Evolutionary conservation across 2,329 filamentous ascomycete species (phyloP).

Genomic region (Cladosporium colombiae): DNA sequence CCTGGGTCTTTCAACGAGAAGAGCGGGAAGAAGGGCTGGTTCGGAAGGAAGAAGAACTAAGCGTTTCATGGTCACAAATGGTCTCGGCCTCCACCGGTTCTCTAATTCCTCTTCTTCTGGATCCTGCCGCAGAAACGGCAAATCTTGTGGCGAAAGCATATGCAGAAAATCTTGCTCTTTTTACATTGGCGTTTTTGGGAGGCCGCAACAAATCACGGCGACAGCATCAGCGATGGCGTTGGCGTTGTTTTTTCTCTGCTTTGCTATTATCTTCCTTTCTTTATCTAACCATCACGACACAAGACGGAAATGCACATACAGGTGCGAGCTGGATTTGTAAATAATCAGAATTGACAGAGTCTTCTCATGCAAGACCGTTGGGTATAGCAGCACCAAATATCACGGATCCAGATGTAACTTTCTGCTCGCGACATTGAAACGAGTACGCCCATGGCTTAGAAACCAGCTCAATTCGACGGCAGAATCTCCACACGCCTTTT

Average conservation of each 20-base stretch:
- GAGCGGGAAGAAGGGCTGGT: slow-evolving; percentile 19
- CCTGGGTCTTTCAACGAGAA: slow-evolving; percentile 23
- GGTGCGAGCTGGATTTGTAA: not conserved
- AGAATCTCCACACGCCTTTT: too few species aligned
- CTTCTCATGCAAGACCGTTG: not conserved
- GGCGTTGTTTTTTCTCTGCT: not conserved
- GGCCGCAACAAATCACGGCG: not conserved
- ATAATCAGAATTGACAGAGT: not conserved
- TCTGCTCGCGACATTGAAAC: not conserved
- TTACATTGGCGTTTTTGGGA: not conserved
- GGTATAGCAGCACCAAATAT: not conserved
- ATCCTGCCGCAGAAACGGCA: not conserved
- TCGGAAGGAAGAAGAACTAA: slow-evolving; percentile 23
- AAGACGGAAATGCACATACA: not conserved
- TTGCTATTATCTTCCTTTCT: not conserved
- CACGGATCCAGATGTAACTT: not conserved
- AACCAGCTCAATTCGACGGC: not conserved
- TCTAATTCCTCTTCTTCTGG: not conserved
- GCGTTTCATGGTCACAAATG: not conserved
- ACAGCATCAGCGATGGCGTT: slow-evolving; percentile 12
- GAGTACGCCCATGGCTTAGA: not conserved
- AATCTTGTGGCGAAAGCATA: not conserved
- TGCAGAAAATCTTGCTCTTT: not conserved
- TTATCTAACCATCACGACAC: not conserved
- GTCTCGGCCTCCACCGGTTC: not conserved